Evolutionary conservation across 768 basidiomycete genomes (phyloP).

Genomic region (Austroboletus festivus): DNA sequence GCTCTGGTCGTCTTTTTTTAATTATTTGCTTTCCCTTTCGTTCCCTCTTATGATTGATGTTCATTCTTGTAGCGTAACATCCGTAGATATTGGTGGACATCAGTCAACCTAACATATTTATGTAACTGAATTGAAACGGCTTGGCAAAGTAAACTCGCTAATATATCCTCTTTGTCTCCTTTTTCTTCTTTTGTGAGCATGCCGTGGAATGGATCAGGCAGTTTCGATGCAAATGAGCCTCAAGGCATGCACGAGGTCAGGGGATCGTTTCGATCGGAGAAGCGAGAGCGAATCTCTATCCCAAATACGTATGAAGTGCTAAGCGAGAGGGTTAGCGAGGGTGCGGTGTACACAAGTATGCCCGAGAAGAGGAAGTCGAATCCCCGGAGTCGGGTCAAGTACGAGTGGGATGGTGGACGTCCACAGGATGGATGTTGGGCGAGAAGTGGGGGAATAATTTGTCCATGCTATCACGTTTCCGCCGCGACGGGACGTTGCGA

Average conservation of each 20-base stretch:
- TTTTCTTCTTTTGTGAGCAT: neutral
- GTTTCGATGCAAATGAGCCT: neutral
- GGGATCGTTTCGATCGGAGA: neutral
- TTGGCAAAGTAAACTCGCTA: slow-evolving; percentile 11
- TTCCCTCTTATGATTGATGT: slow-evolving; percentile 7
- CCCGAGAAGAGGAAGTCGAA: neutral
- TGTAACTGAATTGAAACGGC: slow-evolving; percentile 22
- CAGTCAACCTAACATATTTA: slow-evolving; percentile 26
- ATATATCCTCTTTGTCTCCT: slow-evolving; percentile 12
- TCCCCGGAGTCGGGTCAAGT: neutral
- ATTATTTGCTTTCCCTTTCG: neutral
- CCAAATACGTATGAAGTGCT: neutral
- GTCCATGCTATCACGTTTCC: neutral
- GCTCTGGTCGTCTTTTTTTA: slow-evolving; percentile 5
- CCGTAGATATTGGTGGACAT: slow-evolving; percentile 29
- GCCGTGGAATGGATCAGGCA: too few species aligned
- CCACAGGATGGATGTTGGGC: too few species aligned
- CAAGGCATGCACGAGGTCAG: neutral
- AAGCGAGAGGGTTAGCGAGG: neutral
- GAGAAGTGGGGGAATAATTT: neutral
- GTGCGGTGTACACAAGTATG: neutral
- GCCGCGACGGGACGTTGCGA: too few species aligned
- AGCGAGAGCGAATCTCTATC: neutral
- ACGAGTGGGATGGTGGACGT: too few species aligned
- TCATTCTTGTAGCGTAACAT: slow-evolving; percentile 30